A percentile compares a stretch with the other conserved stretches of the same genome.
phyloP scores from a whole-genome alignment of 2,329 filamentous ascomycete genomes.

The Xylaria polymorpha region DNA sequence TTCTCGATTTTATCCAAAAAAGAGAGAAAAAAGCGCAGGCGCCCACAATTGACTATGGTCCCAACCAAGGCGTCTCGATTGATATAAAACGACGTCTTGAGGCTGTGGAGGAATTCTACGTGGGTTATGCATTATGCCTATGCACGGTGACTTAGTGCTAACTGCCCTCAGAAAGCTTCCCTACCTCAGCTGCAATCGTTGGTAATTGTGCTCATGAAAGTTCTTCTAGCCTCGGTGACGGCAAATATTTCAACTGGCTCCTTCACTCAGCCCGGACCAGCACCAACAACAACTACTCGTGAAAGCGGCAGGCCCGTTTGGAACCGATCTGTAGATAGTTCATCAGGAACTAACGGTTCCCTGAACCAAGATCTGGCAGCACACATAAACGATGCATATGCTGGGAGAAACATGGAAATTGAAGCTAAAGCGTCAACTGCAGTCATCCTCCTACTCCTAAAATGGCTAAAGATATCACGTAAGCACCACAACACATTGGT shows the following conservation, averaged over 20 bases:
- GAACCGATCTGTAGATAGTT: constrained; percentile 48
- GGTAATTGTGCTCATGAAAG: constrained; percentile 91
- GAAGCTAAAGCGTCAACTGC: constrained; percentile 92
- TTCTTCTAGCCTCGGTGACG: constrained; percentile 87
- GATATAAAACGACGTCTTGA: constrained; percentile 75
- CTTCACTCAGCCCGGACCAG: constrained; percentile 56
- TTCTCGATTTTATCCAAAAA: constrained; percentile 56
- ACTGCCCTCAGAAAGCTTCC: constrained; percentile 69
- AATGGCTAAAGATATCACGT: constrained; percentile 98
- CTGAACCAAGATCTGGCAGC: constrained; percentile 57
- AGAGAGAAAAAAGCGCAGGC: constrained; percentile 57
- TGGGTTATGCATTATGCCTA: constrained; percentile 59
- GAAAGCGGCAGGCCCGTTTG: constrained; percentile 54
- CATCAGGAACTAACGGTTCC: constrained; percentile 49
- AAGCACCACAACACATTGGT: constrained; percentile 55
- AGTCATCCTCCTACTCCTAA: constrained; percentile 85
- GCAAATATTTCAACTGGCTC: constrained; percentile 75
- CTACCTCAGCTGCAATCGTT: constrained; percentile 91
- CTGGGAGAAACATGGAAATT: constrained; percentile 81
- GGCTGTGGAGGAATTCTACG: constrained; percentile 86
- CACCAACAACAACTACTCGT: constrained; percentile 54
- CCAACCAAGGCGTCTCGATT: constrained; percentile 61
- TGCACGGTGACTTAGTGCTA: constrained; percentile 43
- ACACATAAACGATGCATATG: constrained; percentile 80
- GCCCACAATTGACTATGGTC: constrained; percentile 62